Evolutionary conservation across 768 basidiomycete genomes (phyloP), one percentile per base, ranked within the genome.

Genomic region (Ephemerocybe angulata): DNA sequence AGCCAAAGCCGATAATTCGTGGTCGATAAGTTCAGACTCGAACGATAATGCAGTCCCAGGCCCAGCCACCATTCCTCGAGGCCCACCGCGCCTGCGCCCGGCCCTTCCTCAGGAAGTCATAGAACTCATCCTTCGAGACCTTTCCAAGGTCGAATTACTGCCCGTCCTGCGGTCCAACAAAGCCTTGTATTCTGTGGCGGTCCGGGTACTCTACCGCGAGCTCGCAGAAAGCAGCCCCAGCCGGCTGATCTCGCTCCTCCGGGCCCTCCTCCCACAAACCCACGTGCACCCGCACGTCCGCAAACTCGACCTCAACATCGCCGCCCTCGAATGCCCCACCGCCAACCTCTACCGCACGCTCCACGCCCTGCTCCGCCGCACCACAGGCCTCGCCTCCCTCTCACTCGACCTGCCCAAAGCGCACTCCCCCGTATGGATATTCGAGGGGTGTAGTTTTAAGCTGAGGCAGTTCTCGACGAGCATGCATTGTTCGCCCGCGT

Each of bases 401-500:
- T 65, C 65, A 37, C 72, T 87, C 58, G 84, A 86, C 52, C 71
- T 85, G 62, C 81, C 62, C 15, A 71, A 65, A 52, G 62, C 59
- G 3, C 67, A 72, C 50, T 67, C 69, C 3, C 72, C 79, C 2
- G 67, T 75, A 3, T 83, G 83, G 81, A 68, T 85, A 28, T 75
- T 85, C 42, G 61, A 70, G 5, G 69, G 66, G 6, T 74, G 75
- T 62, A 55, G 71, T 10, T 80, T 83, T 59, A 65, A 67, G 4
- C 73, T 87, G 28, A 59, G 63, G n/a, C 61, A 70, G 0, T 75
- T 86, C 60, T 73, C 78, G 10, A 85, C 83, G 0, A 82, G 84
- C 17, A 76, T 84, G 66, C 75, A 76, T n/a, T 84, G 77, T 60
- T 76, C 78, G 37, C 59, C 63, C 3, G 62, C 68, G 3, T 71